Conservation (phyloP, 306 rosid species). For the Vicia sativa region DNA sequence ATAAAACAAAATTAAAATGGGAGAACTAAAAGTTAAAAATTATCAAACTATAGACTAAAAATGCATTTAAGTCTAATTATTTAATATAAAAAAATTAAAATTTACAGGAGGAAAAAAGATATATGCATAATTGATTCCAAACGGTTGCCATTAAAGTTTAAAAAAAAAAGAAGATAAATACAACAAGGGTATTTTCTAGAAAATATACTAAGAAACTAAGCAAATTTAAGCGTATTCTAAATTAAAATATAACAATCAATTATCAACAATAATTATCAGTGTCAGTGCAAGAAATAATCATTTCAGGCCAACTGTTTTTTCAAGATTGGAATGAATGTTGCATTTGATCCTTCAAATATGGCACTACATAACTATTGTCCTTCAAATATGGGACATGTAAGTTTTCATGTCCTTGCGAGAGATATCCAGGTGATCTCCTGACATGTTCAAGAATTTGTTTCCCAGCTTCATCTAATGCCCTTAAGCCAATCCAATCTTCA, state of each 20-base stretch:
- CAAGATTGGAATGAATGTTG: constrained; percentile 20
- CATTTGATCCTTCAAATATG: constrained; percentile 26
- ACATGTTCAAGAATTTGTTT: constrained; percentile 48
- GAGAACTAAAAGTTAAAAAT: too few relatives aligned
- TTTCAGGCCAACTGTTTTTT: not conserved
- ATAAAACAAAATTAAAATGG: too few relatives aligned
- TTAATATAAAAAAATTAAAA: too few relatives aligned
- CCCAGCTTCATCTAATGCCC: constrained; percentile 53
- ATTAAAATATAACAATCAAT: not conserved
- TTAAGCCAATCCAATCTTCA: constrained; percentile 57
- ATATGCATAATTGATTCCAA: too few relatives aligned
- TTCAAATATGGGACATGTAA: constrained; percentile 39
- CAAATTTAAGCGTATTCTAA: constrained; percentile 1
- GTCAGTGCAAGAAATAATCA: not conserved
- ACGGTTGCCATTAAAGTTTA: too few relatives aligned
- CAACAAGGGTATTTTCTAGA: too few relatives aligned
- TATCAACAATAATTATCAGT: not conserved
- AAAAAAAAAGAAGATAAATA: too few relatives aligned
- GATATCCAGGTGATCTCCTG: constrained; percentile 49
- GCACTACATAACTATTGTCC: constrained; percentile 36
- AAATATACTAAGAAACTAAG: not conserved
- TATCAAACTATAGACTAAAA: too few relatives aligned
- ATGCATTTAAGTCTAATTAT: too few relatives aligned
- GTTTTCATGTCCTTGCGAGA: constrained; percentile 37
- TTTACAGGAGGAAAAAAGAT: too few relatives aligned